phyloP scores from a whole-genome alignment of 495 filamentous ascomycete species.

The Parathielavia appendiculata region DNA sequence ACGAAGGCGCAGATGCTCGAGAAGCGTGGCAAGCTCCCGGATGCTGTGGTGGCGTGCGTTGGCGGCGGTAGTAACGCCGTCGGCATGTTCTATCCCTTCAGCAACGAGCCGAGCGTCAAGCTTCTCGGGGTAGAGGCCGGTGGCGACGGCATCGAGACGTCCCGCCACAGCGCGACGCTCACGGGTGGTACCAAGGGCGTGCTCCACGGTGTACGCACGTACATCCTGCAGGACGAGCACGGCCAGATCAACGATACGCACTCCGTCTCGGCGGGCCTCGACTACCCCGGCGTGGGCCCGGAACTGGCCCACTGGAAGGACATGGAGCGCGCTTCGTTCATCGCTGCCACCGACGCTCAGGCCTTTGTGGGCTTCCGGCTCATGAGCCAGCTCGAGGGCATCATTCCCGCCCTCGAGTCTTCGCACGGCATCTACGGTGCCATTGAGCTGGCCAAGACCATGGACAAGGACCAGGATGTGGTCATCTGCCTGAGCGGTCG shows the following conservation, averaged over 20 bases:
- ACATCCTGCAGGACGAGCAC: conserved; percentile 84
- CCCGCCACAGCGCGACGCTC: conserved; percentile 83
- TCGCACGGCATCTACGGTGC: conserved; percentile 89
- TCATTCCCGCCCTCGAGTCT: conserved; percentile 92
- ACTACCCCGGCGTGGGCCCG: conserved; percentile 95
- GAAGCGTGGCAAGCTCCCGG: conserved; percentile 79
- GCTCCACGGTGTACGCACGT: conserved; percentile 91
- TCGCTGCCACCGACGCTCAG: conserved; percentile 87
- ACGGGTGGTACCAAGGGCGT: conserved; percentile 86
- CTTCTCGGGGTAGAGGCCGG: conserved; percentile 92
- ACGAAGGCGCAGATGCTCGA: conserved; percentile 83
- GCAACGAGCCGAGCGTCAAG: conserved; percentile 75
- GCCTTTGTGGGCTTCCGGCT: conserved; percentile 86
- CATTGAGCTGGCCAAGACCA: conserved; percentile 82
- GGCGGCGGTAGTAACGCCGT: conserved; percentile 88
- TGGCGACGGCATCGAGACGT: conserved; percentile 89
- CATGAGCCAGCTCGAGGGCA: conserved; percentile 81
- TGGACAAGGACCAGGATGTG: conserved; percentile 81
- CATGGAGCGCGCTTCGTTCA: conserved; percentile 72
- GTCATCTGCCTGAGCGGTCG: conserved; percentile 92
- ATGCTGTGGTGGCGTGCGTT: conserved; percentile 94
- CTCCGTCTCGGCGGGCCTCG: conserved; percentile 92
- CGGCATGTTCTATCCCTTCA: conserved; percentile 96
- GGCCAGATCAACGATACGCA: conserved; percentile 94
- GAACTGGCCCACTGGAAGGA: conserved; percentile 94